Evolutionary conservation across 495 filamentous ascomycete species (phyloP).

Genomic region (Ramalina intermedia): DNA sequence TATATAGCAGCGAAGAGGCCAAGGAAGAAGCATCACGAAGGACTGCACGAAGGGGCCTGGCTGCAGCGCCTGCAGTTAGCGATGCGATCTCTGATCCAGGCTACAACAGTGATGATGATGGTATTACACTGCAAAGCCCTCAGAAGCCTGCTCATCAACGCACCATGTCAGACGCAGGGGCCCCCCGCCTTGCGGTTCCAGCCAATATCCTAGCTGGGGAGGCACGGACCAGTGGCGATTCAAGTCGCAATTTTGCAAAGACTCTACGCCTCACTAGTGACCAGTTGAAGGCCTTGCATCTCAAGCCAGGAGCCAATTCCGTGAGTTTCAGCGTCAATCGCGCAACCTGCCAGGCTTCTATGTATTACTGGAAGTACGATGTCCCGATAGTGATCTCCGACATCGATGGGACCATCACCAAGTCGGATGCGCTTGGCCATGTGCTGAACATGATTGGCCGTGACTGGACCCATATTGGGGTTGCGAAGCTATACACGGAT

Average conservation of each 20-base stretch:
- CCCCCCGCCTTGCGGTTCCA: slow-evolving; percentile 53
- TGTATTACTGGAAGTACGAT: slow-evolving; percentile 86
- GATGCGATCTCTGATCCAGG: slow-evolving; percentile 86
- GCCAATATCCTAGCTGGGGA: slow-evolving; percentile 58
- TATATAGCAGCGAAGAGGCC: slow-evolving; percentile 93
- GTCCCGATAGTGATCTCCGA: slow-evolving; percentile 93
- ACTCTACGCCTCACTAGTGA: slow-evolving; percentile 92
- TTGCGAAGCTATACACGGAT: slow-evolving; percentile 93
- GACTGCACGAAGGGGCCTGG: slow-evolving; percentile 35
- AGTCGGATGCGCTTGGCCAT: slow-evolving; percentile 92
- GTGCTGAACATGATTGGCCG: slow-evolving; percentile 95
- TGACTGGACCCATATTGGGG: slow-evolving; percentile 94
- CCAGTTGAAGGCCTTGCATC: slow-evolving; percentile 72
- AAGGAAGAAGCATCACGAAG: slow-evolving; percentile 57
- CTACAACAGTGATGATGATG: slow-evolving; percentile 73
- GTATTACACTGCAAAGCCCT: slow-evolving; percentile 21
- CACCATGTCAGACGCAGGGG: slow-evolving; percentile 54
- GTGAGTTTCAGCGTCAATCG: slow-evolving; percentile 95
- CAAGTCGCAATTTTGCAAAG: slow-evolving; percentile 82
- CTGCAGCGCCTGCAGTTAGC: slow-evolving; percentile 38
- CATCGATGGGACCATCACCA: slow-evolving; percentile 98
- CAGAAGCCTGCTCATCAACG: slow-evolving; percentile 33
- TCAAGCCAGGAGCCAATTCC: slow-evolving; percentile 72
- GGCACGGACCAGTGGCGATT: slow-evolving; percentile 40
- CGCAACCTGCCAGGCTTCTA: slow-evolving; percentile 76